Evolutionary conservation across 352 stramenopile species (phyloP), one percentile per base, ranked within the genome.

Genomic region (Thraustotheca clavata): DNA sequence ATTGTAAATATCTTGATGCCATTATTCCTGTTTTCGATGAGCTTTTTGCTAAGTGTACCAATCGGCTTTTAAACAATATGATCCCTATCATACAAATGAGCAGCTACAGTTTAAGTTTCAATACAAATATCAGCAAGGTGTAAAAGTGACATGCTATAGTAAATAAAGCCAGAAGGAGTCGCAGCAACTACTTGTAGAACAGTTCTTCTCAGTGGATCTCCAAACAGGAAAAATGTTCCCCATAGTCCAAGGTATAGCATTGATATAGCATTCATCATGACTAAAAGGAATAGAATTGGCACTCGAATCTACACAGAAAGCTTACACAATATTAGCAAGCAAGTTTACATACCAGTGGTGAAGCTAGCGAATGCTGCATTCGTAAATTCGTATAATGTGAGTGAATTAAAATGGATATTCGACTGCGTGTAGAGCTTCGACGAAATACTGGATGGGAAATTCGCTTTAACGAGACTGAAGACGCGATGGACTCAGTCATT

Each of bases 221-320:
- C 33, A 12, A 20, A 29, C 24, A 62, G 36, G 22, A 62, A 62
- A 18, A 62, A 50, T 5, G 26, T 14, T 5, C 31, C 54, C 54
- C 54, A 62, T 12, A 62, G 0, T 27, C 33, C 32, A 20, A 62
- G 20, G 54, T 62, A 62, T 20, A 62, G 40, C 4, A 38, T 29
- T 18, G 54, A 62, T 16, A 62, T 27, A 31, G 38, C 14, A 41
- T 54, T 62, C 54, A 62, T 62, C 12, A 34, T 35, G 8, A 62
- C 54, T 27, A 62, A 22, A 7, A 62, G 33, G n/a, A 24, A 24
- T 22, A 62, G 22, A 16, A 54, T 22, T 0, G 54, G 54, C 54
- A 38, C 52, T 24, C 54, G 34, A 16, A 62, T 29, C 54, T 62
- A 62, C 54, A 18, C 5, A 3, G 6, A 36, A 46, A 33, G 27